Evolutionary conservation across 169 alveolate genomes (phyloP), one percentile per base, ranked within the genome.

Genomic region (Plasmodium gaboni): DNA sequence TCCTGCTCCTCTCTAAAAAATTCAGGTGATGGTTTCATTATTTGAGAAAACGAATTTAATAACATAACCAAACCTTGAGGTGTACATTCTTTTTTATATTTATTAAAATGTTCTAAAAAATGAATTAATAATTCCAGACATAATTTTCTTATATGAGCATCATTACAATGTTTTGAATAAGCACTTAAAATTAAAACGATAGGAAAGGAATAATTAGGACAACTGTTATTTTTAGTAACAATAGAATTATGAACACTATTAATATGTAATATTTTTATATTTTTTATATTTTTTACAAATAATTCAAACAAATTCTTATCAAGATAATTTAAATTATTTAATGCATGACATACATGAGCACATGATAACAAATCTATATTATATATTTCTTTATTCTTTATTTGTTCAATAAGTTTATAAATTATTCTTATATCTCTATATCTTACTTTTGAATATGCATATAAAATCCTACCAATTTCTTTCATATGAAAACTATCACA

Each of bases 21-120:
- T 9, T 38, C 65, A 19, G 91, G 91, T 15, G 91, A 68, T 1
- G 91, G 91, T 12, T 83, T 83, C 42, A 72, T 42, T 10, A 83
- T 63, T 59, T 83, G 91, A n/a, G 86, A 67, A 17, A 83, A 68
- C 2, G 86, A 83, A 24, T 83, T 83, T 38, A 83, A 57, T 1
- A 83, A 26, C 91, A 83, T 83, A 13, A 73, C 73, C 38, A 83
- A 73, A 4, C 91, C 91, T 60, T 83, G 91, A 0, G 91, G 85
- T 0, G 74, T 13, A 48, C 78, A 83, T 22, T 60, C 28, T 7
- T 53, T 70, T 69, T 53, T 83, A 57, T 69, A 83, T 26, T 38
- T 83, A 8, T 48, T 24, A 59, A 69, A 83, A 57, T 24, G 17
- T 59, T 46, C 38, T 61, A 69, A 57, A 46, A 69, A 71, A 67